Conservation (phyloP, 306 rosid species). For the Lablab purpureus region DNA sequence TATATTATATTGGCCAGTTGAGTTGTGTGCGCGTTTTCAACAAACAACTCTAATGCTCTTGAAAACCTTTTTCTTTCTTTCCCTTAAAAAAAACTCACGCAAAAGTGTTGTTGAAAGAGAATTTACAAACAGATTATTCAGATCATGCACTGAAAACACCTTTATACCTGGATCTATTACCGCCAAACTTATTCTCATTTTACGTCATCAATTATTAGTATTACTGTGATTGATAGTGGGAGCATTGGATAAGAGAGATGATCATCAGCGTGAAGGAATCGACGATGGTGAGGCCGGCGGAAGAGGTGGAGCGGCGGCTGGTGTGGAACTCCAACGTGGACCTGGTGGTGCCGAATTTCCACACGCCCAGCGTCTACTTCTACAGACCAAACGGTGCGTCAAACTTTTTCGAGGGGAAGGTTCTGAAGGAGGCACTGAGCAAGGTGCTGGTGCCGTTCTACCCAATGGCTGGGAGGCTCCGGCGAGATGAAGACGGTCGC, state of each 20-base stretch:
- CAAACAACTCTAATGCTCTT: too few species aligned
- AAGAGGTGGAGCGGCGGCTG: constrained; percentile 50
- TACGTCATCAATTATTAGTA: too few species aligned
- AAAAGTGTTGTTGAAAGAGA: too few species aligned
- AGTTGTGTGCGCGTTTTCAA: too few species aligned
- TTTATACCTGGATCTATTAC: too few species aligned
- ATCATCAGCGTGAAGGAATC: constrained; percentile 62
- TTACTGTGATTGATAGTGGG: background rate
- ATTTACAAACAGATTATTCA: too few species aligned
- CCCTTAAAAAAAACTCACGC: too few species aligned
- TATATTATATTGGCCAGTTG: too few species aligned
- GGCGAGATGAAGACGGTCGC: constrained; percentile 77
- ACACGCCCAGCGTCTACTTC: constrained; percentile 85
- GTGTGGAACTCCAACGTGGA: constrained; percentile 90
- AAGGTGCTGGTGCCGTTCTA: constrained; percentile 78
- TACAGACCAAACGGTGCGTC: constrained; percentile 56
- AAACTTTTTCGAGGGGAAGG: constrained; percentile 61
- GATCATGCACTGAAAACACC: too few species aligned
- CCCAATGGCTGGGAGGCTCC: constrained; percentile 83
- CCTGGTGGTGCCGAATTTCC: constrained; percentile 69
- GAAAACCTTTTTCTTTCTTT: too few species aligned
- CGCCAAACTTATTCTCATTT: too few species aligned
- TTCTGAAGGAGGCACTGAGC: constrained; percentile 68
- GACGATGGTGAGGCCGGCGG: constrained; percentile 75
- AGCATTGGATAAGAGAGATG: constrained; percentile 35